A percentile compares a stretch with the other conserved stretches of the same genome.
Conservation (phyloP, 768 basidiomycete genomes). For the Termitomyces sp. region DNA sequence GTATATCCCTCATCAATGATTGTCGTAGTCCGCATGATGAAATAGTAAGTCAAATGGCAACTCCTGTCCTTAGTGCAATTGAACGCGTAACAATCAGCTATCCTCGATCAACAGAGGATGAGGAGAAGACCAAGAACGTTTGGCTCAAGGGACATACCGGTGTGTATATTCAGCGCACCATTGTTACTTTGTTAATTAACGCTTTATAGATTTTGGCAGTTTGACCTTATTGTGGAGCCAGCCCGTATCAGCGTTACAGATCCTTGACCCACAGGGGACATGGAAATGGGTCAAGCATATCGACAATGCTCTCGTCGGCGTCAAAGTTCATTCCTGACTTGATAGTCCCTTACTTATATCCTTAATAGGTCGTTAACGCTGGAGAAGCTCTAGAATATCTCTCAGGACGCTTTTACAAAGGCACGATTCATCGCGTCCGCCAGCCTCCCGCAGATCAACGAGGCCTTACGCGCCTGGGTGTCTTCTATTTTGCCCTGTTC, state of each 20-base stretch:
- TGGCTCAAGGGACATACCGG: slow-evolving; percentile 50
- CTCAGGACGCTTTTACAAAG: slow-evolving; percentile 42
- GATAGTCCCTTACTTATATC: neutral
- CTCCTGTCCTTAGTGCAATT: no score
- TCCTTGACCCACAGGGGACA: slow-evolving; percentile 31
- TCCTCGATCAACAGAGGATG: slow-evolving; percentile 37
- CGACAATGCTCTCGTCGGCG: slow-evolving; percentile 37
- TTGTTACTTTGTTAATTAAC: neutral
- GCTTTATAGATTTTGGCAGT: slow-evolving; percentile 33
- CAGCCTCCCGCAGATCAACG: slow-evolving; percentile 45
- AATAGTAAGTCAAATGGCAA: slow-evolving; percentile 31
- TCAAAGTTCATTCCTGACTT: neutral
- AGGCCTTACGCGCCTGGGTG: slow-evolving; percentile 36
- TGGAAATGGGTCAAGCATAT: slow-evolving; percentile 48
- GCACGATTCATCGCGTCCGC: slow-evolving; percentile 43
- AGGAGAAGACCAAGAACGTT: slow-evolving; percentile 35
- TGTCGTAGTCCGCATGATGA: slow-evolving; percentile 37
- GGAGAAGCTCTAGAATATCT: slow-evolving; percentile 45
- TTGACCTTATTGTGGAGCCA: slow-evolving; percentile 45
- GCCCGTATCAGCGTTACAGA: slow-evolving; percentile 42
- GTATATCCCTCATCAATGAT: neutral
- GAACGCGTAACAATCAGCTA: slow-evolving; percentile 22
- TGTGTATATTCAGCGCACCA: slow-evolving; percentile 2
- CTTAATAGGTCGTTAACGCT: slow-evolving; percentile 34
- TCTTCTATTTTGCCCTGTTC: slow-evolving; percentile 41